A percentile compares a stretch with the other conserved stretches of the same genome.
Conservation (phyloP, 2,329 filamentous ascomycete species). For the Sporothrix mexicana region DNA sequence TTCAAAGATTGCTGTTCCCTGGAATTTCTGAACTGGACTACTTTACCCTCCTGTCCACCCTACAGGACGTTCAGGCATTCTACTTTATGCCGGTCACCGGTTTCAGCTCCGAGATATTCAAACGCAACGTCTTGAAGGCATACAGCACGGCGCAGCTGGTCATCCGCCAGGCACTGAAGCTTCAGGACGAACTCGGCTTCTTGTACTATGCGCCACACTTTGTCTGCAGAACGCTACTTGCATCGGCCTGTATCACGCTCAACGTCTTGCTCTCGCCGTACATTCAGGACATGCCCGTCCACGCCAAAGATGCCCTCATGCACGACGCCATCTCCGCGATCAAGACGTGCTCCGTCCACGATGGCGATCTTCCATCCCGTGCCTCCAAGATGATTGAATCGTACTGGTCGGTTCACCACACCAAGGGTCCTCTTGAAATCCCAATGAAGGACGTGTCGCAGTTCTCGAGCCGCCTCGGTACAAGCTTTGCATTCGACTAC, state of each 20-base stretch:
- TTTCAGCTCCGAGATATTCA: slow-evolving; percentile 48
- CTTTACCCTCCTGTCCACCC: slow-evolving; percentile 56
- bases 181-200: slow-evolving; percentile 50
- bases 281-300: slow-evolving; percentile 44
- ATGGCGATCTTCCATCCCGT: slow-evolving; percentile 56
- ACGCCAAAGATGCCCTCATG: slow-evolving; percentile 43
- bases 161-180: slow-evolving; percentile 50
- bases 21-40: slow-evolving; percentile 56
- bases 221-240: slow-evolving; percentile 55
- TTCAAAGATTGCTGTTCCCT: slow-evolving; percentile 53
- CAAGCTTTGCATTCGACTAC: slow-evolving; percentile 58
- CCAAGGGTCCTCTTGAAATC: slow-evolving; percentile 49
- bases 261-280: slow-evolving; percentile 55
- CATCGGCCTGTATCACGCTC: slow-evolving; percentile 54
- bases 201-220: slow-evolving; percentile 57
- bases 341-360: slow-evolving; percentile 53
- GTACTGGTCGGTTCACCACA: slow-evolving; percentile 52
- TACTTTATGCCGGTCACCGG: slow-evolving; percentile 56
- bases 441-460: slow-evolving; percentile 47
- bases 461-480: slow-evolving; percentile 55
- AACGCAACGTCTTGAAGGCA: slow-evolving; percentile 53
- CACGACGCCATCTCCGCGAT: slow-evolving; percentile 47
- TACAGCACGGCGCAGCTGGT: slow-evolving; percentile 57
- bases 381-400: slow-evolving; percentile 55
- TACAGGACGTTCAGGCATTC: slow-evolving; percentile 60